phyloP scores from a whole-genome alignment of 805 yeast species.

The Candida morakotiae region DNA sequence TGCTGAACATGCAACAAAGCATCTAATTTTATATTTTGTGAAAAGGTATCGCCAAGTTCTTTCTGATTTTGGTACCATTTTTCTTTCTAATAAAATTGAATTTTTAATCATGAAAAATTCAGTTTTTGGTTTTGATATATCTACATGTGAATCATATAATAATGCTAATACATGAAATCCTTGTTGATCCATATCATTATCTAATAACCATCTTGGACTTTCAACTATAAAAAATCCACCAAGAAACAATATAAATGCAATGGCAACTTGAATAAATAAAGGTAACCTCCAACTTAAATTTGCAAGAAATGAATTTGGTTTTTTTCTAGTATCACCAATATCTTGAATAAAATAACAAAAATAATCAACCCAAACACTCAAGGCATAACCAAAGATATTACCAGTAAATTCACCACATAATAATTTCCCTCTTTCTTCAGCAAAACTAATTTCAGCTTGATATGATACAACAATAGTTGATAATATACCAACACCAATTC shows the following conservation, averaged over 20 bases:
- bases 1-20: slow-evolving; percentile 39
- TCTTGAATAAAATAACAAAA: slow-evolving; percentile 61
- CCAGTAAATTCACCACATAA: slow-evolving; percentile 87
- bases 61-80: slow-evolving; percentile 32
- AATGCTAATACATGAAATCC: slow-evolving; percentile 36
- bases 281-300: slow-evolving; percentile 74
- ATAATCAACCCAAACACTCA: slow-evolving; percentile 87
- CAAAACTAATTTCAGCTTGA: slow-evolving; percentile 85
- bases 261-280: slow-evolving; percentile 65
- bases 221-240: slow-evolving; percentile 84
- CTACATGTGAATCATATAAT: slow-evolving; percentile 25
- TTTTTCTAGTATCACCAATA: slow-evolving; percentile 37
- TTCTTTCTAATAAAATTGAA: slow-evolving; percentile 37
- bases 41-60: slow-evolving; percentile 42
- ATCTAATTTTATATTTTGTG: slow-evolving; percentile 30
- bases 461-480: slow-evolving; percentile 84
- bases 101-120: slow-evolving; percentile 48
- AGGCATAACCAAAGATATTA: slow-evolving; percentile 74
- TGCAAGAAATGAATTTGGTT: slow-evolving; percentile 35
- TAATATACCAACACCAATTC: slow-evolving; percentile 60
- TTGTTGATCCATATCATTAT: slow-evolving; percentile 66
- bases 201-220: slow-evolving; percentile 86
- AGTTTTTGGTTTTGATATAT: slow-evolving; percentile 24
- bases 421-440: slow-evolving; percentile 77
- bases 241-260: slow-evolving; percentile 61